A percentile compares a stretch with the other conserved stretches of the same genome.
Evolutionary conservation across 1,139 yeast genomes (phyloP).

Genomic region (Zygosaccharomyces sapae): DNA sequence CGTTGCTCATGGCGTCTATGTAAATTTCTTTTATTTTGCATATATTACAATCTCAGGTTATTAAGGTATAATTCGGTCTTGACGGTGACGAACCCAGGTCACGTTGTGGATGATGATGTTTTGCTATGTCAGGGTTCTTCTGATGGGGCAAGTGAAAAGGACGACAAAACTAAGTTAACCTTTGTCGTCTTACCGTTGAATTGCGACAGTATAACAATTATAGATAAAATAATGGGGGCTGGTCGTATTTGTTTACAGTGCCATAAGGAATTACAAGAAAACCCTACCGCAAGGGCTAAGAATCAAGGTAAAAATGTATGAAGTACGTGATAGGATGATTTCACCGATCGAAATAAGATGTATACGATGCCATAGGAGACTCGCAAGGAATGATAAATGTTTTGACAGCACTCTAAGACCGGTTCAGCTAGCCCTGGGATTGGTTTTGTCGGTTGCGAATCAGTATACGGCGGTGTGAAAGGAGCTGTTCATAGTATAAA

Average conservation of each 20-base stretch:
- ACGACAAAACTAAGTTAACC: too few relatives aligned
- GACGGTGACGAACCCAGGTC: too few relatives aligned
- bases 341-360: constrained; percentile 5
- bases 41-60: too few relatives aligned
- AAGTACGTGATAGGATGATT: constrained; percentile 2
- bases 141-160: too few relatives aligned
- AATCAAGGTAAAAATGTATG: constrained; percentile 3
- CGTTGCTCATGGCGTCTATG: too few relatives aligned
- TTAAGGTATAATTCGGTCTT: too few relatives aligned
- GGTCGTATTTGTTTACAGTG: constrained; percentile 2
- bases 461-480: constrained; percentile 5
- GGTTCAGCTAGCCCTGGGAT: neutral
- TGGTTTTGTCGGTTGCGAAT: constrained; percentile 3
- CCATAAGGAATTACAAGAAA: constrained; percentile 1
- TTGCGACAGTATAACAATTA: too few relatives aligned
- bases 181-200: too few relatives aligned
- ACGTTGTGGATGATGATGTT: too few relatives aligned
- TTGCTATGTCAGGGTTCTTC: too few relatives aligned
- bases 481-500: neutral
- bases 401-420: constrained; percentile 1
- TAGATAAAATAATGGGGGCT: too few relatives aligned
- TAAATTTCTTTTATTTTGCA: too few relatives aligned
- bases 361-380: constrained; percentile 5
- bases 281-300: constrained; percentile 2
- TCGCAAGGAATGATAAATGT: neutral